These are phyloP conservation scores for Amyloporia xantha DNA, from an alignment of 768 basidiomycete genomes.

Conservation along the genomic window DNA sequence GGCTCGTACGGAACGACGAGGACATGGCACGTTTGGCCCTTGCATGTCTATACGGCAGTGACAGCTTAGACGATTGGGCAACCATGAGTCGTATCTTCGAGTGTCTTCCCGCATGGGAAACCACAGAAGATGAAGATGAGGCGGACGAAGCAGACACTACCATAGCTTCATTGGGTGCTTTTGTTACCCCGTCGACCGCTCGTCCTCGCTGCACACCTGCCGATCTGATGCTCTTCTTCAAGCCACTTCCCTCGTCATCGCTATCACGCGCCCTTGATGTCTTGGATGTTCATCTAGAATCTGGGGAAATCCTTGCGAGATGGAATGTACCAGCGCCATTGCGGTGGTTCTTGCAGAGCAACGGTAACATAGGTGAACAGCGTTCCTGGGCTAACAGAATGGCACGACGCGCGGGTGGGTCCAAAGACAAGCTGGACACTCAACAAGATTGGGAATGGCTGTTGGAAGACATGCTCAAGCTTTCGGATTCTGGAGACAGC, in stretches of 20 bases:
- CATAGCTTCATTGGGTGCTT: constrained; percentile 70
- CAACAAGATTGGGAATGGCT: constrained; percentile 83
- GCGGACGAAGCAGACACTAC: constrained; percentile 80
- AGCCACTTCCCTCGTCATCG: constrained; percentile 63
- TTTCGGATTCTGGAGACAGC: constrained; percentile 57
- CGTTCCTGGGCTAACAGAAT: constrained; percentile 81
- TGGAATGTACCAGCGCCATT: constrained; percentile 83
- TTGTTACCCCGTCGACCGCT: constrained; percentile 68
- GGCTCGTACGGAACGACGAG: constrained; percentile 76
- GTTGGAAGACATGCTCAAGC: constrained; percentile 84
- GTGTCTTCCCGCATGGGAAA: constrained; percentile 89
- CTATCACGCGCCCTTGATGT: constrained; percentile 84
- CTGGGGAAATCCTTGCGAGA: constrained; percentile 83
- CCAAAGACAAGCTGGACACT: constrained; percentile 45
- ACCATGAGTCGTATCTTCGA: constrained; percentile 92
- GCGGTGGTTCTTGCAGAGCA: constrained; percentile 86
- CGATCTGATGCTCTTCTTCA: constrained; percentile 78
- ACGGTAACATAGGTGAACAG: constrained; percentile 59
- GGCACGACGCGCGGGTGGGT: constrained; percentile 61
- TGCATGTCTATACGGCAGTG: constrained; percentile 81
- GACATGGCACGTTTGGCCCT: constrained; percentile 84
- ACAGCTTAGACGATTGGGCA: constrained; percentile 64
- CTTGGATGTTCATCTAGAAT: constrained; percentile 90
- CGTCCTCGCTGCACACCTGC: constrained; percentile 49
- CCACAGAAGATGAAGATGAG: constrained; percentile 51